Conservation (phyloP, 1,139 yeast species). For the Yarrowia galli region DNA sequence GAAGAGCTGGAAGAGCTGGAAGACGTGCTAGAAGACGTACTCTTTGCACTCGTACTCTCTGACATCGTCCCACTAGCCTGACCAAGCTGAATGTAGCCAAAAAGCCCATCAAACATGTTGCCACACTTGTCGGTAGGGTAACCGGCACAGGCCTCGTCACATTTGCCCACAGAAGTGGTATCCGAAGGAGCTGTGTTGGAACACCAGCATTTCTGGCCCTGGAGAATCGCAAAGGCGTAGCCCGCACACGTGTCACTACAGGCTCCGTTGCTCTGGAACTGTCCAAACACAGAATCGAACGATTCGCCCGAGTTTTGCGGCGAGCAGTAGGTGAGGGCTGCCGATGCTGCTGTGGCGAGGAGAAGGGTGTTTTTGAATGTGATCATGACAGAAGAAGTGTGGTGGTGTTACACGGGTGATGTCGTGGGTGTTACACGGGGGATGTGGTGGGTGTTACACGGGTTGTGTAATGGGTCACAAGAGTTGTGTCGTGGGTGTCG, state of each 20-base stretch:
- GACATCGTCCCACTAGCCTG: slow-evolving; percentile 49
- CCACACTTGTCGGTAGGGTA: slow-evolving; percentile 59
- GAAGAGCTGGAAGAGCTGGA: neutral
- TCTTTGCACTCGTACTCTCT: slow-evolving; percentile 17
- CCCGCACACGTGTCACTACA: slow-evolving; percentile 62
- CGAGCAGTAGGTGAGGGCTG: slow-evolving; percentile 55
- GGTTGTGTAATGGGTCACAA: neutral
- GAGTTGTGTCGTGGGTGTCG: neutral
- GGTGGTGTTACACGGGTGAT: neutral
- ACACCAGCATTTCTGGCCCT: slow-evolving; percentile 65
- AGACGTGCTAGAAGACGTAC: no score
- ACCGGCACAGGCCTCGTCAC: slow-evolving; percentile 64
- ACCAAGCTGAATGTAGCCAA: slow-evolving; percentile 55
- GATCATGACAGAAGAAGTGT: neutral
- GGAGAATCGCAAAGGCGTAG: slow-evolving; percentile 65
- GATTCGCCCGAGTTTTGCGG: slow-evolving; percentile 55
- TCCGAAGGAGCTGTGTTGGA: slow-evolving; percentile 60
- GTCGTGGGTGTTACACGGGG: neutral
- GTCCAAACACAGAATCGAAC: slow-evolving; percentile 21
- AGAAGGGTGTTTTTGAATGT: neutral
- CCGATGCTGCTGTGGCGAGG: neutral
- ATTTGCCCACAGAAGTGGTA: slow-evolving; percentile 51
- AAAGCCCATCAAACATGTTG: slow-evolving; percentile 50
- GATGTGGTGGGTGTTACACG: neutral
- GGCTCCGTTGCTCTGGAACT: slow-evolving; percentile 60